Conservation (phyloP, 192 early-diverging fungal genomes). For the Rhizophlyctis rosea region DNA sequence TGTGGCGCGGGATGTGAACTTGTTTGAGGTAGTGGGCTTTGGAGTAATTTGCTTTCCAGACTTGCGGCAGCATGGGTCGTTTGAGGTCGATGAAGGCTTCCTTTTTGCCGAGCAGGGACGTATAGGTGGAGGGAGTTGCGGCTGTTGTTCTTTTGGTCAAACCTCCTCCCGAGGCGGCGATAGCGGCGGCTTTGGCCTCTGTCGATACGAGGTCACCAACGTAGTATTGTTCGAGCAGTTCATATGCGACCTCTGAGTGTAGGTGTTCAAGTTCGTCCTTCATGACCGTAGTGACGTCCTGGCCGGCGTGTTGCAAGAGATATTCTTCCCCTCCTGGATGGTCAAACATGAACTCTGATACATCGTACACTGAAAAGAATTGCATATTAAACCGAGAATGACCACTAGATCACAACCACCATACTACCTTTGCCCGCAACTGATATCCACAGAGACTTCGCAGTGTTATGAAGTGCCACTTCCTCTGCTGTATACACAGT, state of each 20-base stretch:
- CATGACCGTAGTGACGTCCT: conserved; percentile 79
- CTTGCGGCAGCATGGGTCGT: conserved; percentile 79
- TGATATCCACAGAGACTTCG: conserved; percentile 77
- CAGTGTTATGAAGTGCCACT: conserved; percentile 69
- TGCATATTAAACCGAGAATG: conserved; percentile 1
- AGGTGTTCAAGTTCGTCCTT: conserved; percentile 69
- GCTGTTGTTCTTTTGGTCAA: background rate
- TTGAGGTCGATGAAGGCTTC: conserved; percentile 77
- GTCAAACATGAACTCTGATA: conserved; percentile 81
- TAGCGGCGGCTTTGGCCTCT: conserved; percentile 1
- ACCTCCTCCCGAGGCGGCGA: background rate
- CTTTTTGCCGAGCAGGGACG: conserved; percentile 31
- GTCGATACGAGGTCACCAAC: conserved; percentile 54
- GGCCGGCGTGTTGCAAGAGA: conserved; percentile 82
- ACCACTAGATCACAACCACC: background rate
- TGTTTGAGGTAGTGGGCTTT: conserved; percentile 86
- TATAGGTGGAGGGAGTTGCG: background rate
- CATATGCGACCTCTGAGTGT: conserved; percentile 84
- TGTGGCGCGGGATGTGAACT: conserved; percentile 85
- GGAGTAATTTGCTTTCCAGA: conserved; percentile 66
- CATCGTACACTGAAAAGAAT: conserved; percentile 66
- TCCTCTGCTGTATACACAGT: no score
- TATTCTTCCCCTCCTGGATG: conserved; percentile 93
- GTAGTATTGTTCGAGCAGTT: conserved; percentile 77
- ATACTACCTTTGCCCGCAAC: conserved; percentile 57